Conservation (phyloP, 2,329 filamentous ascomycete genomes). For the Neocatenulostroma microsporum region DNA sequence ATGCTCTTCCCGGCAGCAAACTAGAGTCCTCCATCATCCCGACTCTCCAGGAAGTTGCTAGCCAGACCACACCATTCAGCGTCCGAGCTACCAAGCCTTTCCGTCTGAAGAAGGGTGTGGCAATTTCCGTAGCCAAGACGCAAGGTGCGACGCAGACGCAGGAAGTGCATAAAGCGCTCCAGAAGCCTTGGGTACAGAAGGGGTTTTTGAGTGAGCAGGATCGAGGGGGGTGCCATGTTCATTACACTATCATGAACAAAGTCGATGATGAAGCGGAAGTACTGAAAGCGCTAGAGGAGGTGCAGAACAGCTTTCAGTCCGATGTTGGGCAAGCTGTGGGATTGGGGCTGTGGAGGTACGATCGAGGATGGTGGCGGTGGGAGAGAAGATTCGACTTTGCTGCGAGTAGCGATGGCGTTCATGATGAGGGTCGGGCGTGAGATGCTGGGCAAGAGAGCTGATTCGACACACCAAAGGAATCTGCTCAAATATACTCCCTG, state of each 20-base stretch:
- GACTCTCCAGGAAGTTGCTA: conserved; percentile 25
- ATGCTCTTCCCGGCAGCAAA: conserved; percentile 37
- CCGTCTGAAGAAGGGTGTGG: conserved; percentile 35
- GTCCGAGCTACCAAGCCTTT: conserved; percentile 34
- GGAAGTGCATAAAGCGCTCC: conserved; percentile 30
- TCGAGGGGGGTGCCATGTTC: conserved; percentile 31
- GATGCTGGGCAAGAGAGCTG: too few species aligned
- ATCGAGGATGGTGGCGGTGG: conserved; percentile 35
- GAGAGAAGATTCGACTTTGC: conserved; percentile 27
- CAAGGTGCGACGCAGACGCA: conserved; percentile 25
- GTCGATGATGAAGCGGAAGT: conserved; percentile 36
- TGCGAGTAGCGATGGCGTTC: too few species aligned
- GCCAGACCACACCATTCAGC: conserved; percentile 28
- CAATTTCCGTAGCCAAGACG: conserved; percentile 29
- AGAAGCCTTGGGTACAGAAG: conserved; percentile 30
- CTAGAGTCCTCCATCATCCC: conserved; percentile 30
- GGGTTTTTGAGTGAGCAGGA: conserved; percentile 38
- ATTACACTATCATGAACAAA: conserved; percentile 45
- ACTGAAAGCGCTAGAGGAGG: conserved; percentile 29
- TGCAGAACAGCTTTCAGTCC: conserved; percentile 27
- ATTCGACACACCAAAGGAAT: too few species aligned
- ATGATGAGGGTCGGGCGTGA: too few species aligned
- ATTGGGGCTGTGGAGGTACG: conserved; percentile 37
- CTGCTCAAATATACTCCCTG: too few species aligned
- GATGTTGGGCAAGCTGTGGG: conserved; percentile 32